A percentile compares a stretch with the other conserved stretches of the same genome.
Evolutionary conservation across 306 rosid genomes (phyloP).

Genomic region (Quercus gilva): DNA sequence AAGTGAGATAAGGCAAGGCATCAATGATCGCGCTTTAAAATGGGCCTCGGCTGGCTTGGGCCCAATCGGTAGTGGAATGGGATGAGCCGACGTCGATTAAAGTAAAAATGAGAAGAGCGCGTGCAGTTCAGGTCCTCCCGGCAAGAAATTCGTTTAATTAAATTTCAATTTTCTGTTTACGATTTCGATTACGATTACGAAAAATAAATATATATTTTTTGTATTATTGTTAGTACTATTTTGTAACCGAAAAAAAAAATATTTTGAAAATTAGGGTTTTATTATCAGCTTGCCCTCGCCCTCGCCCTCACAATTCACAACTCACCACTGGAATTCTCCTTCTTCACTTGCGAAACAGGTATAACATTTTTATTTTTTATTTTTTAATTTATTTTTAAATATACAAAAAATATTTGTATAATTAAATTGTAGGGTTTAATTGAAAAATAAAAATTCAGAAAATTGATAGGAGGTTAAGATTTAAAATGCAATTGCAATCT

Average conservation of each 20-base stretch:
- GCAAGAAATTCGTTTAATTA: background rate
- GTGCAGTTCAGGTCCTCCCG: background rate
- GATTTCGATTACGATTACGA: background rate
- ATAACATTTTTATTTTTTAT: background rate
- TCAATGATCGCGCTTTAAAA: background rate
- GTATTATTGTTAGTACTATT: too few species aligned
- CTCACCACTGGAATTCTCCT: background rate
- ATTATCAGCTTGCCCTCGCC: conserved; percentile 1
- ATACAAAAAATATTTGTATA: too few species aligned
- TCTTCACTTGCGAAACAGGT: conserved; percentile 32
- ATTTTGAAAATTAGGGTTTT: conserved; percentile 39
- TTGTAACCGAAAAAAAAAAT: background rate
- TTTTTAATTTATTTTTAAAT: too few species aligned
- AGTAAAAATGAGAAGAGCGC: background rate
- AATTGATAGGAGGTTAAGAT: too few species aligned
- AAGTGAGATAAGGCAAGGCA: too few species aligned
- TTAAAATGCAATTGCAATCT: too few species aligned
- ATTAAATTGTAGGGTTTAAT: too few species aligned
- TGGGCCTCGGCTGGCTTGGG: background rate
- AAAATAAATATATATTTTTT: background rate
- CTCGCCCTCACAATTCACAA: too few species aligned
- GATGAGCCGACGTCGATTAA: background rate
- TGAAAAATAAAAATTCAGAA: too few species aligned
- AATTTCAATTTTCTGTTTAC: background rate
- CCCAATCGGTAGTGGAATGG: background rate